phyloP scores from a whole-genome alignment of 2,329 filamentous ascomycete species.

The Xylaria sp. region DNA sequence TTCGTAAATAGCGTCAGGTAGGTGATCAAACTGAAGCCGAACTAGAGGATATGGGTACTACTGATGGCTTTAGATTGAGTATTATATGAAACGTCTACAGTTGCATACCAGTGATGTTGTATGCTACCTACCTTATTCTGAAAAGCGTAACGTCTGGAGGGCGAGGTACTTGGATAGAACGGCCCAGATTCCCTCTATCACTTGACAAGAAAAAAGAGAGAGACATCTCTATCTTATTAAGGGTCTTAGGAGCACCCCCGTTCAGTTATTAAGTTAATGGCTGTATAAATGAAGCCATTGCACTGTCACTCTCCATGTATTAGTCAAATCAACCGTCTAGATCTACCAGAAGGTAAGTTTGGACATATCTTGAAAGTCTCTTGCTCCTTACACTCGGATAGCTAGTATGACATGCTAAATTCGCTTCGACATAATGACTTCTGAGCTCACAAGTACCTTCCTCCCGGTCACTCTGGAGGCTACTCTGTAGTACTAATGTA shows the following conservation, averaged over 20 bases:
- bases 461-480: background rate
- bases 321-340: constrained; percentile 30
- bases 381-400: constrained; percentile 13
- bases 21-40: constrained; percentile 27
- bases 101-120: constrained; percentile 32
- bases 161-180: constrained; percentile 36
- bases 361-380: background rate
- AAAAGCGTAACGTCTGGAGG: constrained; percentile 32
- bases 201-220: constrained; percentile 35
- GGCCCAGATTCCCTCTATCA: constrained; percentile 35
- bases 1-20: constrained; percentile 26
- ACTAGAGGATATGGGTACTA: constrained; percentile 16
- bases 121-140: constrained; percentile 29
- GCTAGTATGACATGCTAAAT: constrained; percentile 13
- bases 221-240: constrained; percentile 37
- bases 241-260: constrained; percentile 24
- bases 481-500: background rate
- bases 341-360: constrained; percentile 7
- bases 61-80: background rate
- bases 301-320: constrained; percentile 36
- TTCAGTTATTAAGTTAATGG: constrained; percentile 38
- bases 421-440: constrained; percentile 12
- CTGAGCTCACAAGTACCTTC: constrained; percentile 20
- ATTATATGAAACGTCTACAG: constrained; percentile 29
- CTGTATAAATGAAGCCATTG: constrained; percentile 40